Evolutionary conservation across 805 yeast species (phyloP), one percentile per base, ranked within the genome.

Genomic region (Starmerella ratchasimensis): DNA sequence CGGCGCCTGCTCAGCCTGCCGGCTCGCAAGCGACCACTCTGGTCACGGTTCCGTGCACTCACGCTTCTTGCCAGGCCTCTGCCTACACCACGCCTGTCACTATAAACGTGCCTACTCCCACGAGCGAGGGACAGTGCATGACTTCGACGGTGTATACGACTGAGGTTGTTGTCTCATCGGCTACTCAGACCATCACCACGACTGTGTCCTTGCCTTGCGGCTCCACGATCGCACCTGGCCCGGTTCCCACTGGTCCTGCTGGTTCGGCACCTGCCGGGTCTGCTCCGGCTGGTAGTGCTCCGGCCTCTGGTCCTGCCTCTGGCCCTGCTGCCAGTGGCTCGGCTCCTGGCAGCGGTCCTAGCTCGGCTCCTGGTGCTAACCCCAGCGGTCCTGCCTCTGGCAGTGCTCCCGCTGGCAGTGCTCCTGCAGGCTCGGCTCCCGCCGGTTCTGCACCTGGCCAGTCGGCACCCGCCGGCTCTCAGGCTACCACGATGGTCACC

Each of bases 41-140:
- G n/a, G 41, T 41, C 16, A 33, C 35, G 2, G 17, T 41, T 14
- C 38, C 44, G 14, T 47, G 51, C 38, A 25, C 44, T 13, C 41
- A 42, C 2, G 11, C 37, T 5, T 8, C 30, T 1, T 46, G 49
- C 20, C 28, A 21, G 21, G 26, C 34, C 2, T 41, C 47, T 2
- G 29, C 22, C 8, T 41, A 37, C 32, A 45, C 51, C 2, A 45
- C 49, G 2, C 41, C 44, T 1, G 34, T 36, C 34, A 31, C 28
- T n/a, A 32, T 42, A 22, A 42, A 39, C 2, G 29, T 41, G 4
- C 40, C 45, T 2, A 38, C 19, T 3, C 26, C 34, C 19, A 35
- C 29, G 5, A 25, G 34, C 13, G 21, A 32, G 3, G n/a, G 27
- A 28, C 37, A n/a, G n/a, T 38, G 45, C 17, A 21, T 26, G 6